Conservation (phyloP, 2,329 filamentous ascomycete species). For the Akanthomyces lecanii region DNA sequence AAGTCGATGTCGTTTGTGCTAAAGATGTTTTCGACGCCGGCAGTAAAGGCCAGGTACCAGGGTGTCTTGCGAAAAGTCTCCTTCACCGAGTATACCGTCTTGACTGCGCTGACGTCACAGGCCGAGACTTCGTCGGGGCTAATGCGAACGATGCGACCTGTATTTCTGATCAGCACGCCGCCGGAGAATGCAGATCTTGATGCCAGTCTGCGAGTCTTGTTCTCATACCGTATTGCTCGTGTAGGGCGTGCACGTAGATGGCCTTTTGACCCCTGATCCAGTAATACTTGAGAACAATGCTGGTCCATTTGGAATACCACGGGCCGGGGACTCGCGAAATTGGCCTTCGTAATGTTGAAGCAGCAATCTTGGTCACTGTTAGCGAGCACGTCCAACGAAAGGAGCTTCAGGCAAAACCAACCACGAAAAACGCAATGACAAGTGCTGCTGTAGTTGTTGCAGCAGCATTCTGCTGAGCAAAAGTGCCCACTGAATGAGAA, state of each 20-base stretch:
- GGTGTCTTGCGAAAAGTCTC: slow-evolving; percentile 13
- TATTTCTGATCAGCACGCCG: neutral
- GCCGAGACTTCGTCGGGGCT: slow-evolving; percentile 9
- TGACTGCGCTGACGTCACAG: slow-evolving; percentile 4
- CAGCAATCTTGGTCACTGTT: neutral
- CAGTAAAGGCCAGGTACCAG: slow-evolving; percentile 6
- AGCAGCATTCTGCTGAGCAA: slow-evolving; percentile 4
- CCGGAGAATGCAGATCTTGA: too few species aligned
- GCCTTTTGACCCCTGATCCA: slow-evolving; percentile 5
- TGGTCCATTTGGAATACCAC: slow-evolving; percentile 9
- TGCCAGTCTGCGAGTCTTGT: too few species aligned
- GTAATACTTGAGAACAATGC: slow-evolving; percentile 7
- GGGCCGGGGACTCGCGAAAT: slow-evolving; percentile 10
- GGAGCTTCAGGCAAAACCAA: neutral
- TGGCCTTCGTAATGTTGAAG: neutral
- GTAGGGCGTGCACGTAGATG: slow-evolving; percentile 3
- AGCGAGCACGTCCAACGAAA: neutral
- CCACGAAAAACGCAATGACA: neutral
- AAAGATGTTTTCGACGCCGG: slow-evolving; percentile 5
- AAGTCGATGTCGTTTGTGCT: neutral
- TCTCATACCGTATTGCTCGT: slow-evolving; percentile 11
- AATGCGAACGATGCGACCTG: slow-evolving; percentile 13
- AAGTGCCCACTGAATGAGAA: neutral
- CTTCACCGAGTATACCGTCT: slow-evolving; percentile 13
- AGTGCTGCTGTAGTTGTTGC: neutral